Evolutionary conservation across 1,139 yeast genomes (phyloP), one percentile per base, ranked within the genome.

Genomic region (Candida neerlandica): DNA sequence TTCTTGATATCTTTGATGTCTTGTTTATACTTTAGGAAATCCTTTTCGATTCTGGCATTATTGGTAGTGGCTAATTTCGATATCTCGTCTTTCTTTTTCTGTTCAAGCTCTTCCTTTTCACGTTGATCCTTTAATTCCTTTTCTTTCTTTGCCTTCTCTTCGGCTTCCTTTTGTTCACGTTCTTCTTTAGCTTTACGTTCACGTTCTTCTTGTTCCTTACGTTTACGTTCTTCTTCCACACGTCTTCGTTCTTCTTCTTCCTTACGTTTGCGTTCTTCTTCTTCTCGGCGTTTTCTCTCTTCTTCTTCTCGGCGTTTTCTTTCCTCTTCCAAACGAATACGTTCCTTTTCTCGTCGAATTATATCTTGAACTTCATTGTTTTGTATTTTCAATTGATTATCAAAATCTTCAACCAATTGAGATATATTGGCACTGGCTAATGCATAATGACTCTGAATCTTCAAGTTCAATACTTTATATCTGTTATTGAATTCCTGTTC

Each of bases 1-100:
- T 59, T 56, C 59, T 90, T 89, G 53, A 90, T 87, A 35, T 77
- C 78, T 5, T 62, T 64, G 48, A 89, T 88, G 55, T 78, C 78
- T 44, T 76, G 65, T 57, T 78, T 83, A 59, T 87, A 81, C 42
- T 73, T 65, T n/a, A 69, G 46, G 55, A 82, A 86, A 27, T 71
- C 74, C 23, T 63, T 59, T 44, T 80, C 82, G 9, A 88, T 74
- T 0, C 58, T 58, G 0, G 51, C 44, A 47, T 69, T 71, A 56
- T 74, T 67, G 0, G 85, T 75, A 23, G 70, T 56, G 41, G 55
- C 55, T 39, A 54, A 54, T 30, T 53, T 51, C 15, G 55, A 58
- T 35, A 54, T 54, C 37, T 61, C 58, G 26, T 50, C 49, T 48
- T 57, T 51, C 21, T 48, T 42, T 45, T 55, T 58, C 46, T 53